Evolutionary conservation across 2,329 filamentous ascomycete genomes (phyloP), one percentile per base, ranked within the genome.

Genomic region (Sporothrix humicola): DNA sequence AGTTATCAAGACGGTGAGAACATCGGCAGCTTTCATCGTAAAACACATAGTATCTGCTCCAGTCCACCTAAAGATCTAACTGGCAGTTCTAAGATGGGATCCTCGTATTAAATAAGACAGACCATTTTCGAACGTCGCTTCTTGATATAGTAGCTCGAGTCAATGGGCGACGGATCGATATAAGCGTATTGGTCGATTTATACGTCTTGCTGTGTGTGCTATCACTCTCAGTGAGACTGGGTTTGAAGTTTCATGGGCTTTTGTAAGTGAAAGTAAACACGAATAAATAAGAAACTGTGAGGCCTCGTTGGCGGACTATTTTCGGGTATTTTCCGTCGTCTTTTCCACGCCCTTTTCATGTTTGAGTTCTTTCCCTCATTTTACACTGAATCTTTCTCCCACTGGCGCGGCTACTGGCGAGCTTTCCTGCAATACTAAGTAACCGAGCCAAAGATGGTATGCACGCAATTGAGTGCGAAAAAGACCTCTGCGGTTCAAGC

Each of bases 361-460:
- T 44, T 46, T 59, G 8, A 6, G 20, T 17, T 37, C 46, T 46
- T 2, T 65, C 31, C 31, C 31, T 46, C 42, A 15, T 59, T 65
- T 46, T 46, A 65, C 59, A 23, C 3, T 9, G 15, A n/a, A 8
- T 2, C 15, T 42, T 15, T 37, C 10, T 15, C 23, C 23, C 23
- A 26, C 12, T 37, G 26, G 56, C 56, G 58, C 26, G 26, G 58
- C 26, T 61, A 17, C 31, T 61, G 58, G 7, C 26, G 58, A 31
- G 15, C 13, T 59, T 59, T 26, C 56, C 56, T 59, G 56, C 17
- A 44, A 63, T 44, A 20, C 12, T 44, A 20, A 37, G 17, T 63
- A 63, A 37, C 58, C 58, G 59, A 65, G 59, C 37, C 59, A 46
- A 63, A 65, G 37, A 63, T 13, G 26, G 26, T 12, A 52, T 59